phyloP scores from a whole-genome alignment of 768 basidiomycete species.

The Scleroderma citrinum region DNA sequence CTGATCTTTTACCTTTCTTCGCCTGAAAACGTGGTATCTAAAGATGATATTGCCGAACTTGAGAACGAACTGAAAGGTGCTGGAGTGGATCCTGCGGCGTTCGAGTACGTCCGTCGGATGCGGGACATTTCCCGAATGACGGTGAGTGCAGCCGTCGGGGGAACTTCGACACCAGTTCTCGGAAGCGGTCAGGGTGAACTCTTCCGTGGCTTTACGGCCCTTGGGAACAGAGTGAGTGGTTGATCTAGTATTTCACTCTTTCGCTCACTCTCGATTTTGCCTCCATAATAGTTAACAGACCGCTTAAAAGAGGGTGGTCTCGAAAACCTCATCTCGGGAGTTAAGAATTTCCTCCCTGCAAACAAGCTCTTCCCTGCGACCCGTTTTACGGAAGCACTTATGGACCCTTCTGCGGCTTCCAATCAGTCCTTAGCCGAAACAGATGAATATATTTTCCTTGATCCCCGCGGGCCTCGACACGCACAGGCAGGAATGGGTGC shows the following conservation, averaged over 20 bases:
- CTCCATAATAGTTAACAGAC: constrained; percentile 72
- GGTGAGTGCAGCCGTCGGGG: constrained; percentile 52
- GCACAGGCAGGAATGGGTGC: constrained; percentile 38
- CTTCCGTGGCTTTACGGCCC: constrained; percentile 88
- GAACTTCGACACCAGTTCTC: constrained; percentile 62
- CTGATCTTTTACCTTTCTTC: constrained; percentile 94
- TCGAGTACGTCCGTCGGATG: constrained; percentile 89
- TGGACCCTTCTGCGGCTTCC: constrained; percentile 93
- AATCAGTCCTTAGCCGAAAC: constrained; percentile 95
- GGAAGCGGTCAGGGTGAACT: constrained; percentile 76
- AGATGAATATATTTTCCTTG: constrained; percentile 92
- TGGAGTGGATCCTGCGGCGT: constrained; percentile 75
- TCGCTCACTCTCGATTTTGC: not conserved
- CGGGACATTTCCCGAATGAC: constrained; percentile 93
- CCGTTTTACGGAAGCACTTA: constrained; percentile 88
- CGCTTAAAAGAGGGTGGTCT: constrained; percentile 93
- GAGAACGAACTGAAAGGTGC: constrained; percentile 81
- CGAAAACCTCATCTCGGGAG: constrained; percentile 94
- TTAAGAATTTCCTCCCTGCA: constrained; percentile 95
- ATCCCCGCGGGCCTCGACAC: constrained; percentile 76
- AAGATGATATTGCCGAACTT: constrained; percentile 84
- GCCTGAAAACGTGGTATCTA: constrained; percentile 71
- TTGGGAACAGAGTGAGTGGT: constrained; percentile 74
- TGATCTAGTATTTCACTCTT: not conserved
- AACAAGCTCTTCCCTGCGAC: constrained; percentile 92